Evolutionary conservation across 2,329 filamentous ascomycete species (phyloP).

Genomic region (Verticillium zaregamsianum): DNA sequence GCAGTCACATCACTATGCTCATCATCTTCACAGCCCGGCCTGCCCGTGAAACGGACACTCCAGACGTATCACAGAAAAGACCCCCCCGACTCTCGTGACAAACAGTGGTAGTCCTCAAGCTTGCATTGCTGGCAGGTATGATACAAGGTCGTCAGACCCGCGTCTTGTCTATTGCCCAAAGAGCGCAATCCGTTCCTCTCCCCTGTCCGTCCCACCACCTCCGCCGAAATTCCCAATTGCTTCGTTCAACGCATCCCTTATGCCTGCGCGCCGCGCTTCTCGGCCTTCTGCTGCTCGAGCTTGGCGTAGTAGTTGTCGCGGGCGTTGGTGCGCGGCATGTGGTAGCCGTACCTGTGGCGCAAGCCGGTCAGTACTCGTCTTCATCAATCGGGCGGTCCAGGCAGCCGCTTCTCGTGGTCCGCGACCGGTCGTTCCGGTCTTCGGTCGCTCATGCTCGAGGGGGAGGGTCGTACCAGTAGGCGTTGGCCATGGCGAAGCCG

Average conservation of each 20-base stretch:
- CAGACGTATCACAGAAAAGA: too few relatives aligned
- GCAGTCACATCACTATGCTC: too few relatives aligned
- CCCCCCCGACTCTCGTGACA: too few relatives aligned
- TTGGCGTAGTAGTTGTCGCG: slow-evolving; percentile 57
- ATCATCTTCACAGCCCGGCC: too few relatives aligned
- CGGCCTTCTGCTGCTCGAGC: slow-evolving; percentile 53
- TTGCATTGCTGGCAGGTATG: slow-evolving; percentile 11
- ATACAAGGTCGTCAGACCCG: slow-evolving; percentile 12
- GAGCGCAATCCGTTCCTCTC: slow-evolving; percentile 1
- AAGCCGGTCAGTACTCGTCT: not conserved
- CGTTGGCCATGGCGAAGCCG: slow-evolving; percentile 50
- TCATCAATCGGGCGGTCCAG: not conserved
- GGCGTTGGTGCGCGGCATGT: slow-evolving; percentile 54
- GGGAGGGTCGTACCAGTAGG: slow-evolving; percentile 48
- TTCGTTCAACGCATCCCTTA: slow-evolving; percentile 2
- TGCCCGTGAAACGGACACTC: too few relatives aligned
- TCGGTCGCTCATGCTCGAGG: not conserved
- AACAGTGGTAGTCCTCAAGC: not conserved
- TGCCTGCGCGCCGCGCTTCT: slow-evolving; percentile 21
- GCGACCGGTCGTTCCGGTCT: not conserved
- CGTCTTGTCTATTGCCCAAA: slow-evolving; percentile 1
- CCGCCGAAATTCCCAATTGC: not conserved
- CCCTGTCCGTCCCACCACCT: not conserved
- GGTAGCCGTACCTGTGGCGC: slow-evolving; percentile 54
- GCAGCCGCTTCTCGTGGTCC: not conserved